Percentiles rank a stretch among this genome's conserved stretches.
These are phyloP conservation scores for Dryas integrifolia DNA, from an alignment of 331 rosid species.

Conservation along the genomic window DNA sequence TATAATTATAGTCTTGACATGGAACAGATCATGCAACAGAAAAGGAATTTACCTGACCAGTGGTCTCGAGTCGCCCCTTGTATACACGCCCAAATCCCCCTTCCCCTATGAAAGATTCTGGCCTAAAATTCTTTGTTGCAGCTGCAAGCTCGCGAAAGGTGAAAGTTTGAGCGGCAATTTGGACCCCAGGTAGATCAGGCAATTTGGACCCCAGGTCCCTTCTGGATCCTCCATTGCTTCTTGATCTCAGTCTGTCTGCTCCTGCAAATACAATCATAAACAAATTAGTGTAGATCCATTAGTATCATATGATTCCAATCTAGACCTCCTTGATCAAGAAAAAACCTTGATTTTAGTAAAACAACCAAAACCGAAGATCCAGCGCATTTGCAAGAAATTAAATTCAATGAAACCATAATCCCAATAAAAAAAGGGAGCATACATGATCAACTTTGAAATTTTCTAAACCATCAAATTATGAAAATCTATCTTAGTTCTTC, in stretches of 20 bases:
- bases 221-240: slow-evolving; percentile 58
- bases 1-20: not conserved
- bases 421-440: slow-evolving; percentile 16
- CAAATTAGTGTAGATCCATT: slow-evolving; percentile 32
- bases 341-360: slow-evolving; percentile 10
- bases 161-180: slow-evolving; percentile 82
- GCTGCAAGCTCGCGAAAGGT: slow-evolving; percentile 80
- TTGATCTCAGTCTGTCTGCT: slow-evolving; percentile 55
- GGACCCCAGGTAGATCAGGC: slow-evolving; percentile 47
- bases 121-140: slow-evolving; percentile 77
- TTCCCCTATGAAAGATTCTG: slow-evolving; percentile 83
- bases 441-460: slow-evolving; percentile 11
- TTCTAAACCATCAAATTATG: not conserved
- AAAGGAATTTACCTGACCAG: slow-evolving; percentile 61
- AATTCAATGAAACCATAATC: slow-evolving; percentile 26
- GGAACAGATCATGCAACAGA: not conserved
- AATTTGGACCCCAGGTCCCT: slow-evolving; percentile 44
- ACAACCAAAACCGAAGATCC: not conserved
- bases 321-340: not conserved
- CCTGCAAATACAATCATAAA: slow-evolving; percentile 44
- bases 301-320: slow-evolving; percentile 13
- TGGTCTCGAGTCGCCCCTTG: slow-evolving; percentile 77
- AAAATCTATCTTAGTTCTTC: not conserved
- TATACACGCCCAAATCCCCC: slow-evolving; percentile 96
- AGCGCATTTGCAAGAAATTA: not conserved